phyloP scores from a whole-genome alignment of 371 early-diverging fungal species.

The Paraphysoderma sedebokerense region DNA sequence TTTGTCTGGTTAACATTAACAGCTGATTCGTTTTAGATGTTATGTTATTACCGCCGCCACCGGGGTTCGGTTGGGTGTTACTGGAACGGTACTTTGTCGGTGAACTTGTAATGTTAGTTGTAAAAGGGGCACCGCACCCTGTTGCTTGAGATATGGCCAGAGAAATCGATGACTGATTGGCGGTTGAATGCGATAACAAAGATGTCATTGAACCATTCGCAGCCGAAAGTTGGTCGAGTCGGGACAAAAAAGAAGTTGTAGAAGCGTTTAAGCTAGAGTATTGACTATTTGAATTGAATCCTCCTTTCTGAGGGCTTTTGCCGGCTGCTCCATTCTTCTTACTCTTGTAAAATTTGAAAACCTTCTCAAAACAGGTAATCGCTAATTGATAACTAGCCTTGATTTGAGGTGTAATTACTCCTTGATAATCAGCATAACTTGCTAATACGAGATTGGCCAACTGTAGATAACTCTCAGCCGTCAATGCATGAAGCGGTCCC shows the following conservation, averaged over 20 bases:
- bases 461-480: slow-evolving; percentile 22
- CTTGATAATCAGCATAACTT: slow-evolving; percentile 10
- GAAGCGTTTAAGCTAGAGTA: no score
- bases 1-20: slow-evolving; percentile 17
- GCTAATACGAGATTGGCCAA: slow-evolving; percentile 18
- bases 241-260: no score
- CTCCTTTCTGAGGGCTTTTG: background rate
- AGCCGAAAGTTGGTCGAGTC: no score
- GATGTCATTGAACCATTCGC: slow-evolving; percentile 1
- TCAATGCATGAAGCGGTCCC: slow-evolving; percentile 16
- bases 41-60: no score
- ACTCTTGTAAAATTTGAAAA: slow-evolving; percentile 20
- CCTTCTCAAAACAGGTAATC: slow-evolving; percentile 19
- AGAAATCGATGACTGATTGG: no score
- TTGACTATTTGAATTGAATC: no score
- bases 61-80: background rate
- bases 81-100: slow-evolving; percentile 3
- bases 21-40: slow-evolving; percentile 8
- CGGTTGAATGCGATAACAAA: no score
- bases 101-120: no score
- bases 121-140: slow-evolving; percentile 12
- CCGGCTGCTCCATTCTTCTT: background rate
- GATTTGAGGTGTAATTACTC: slow-evolving; percentile 22
- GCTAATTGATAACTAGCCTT: slow-evolving; percentile 19
- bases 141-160: no score